Conservation (phyloP, 75 land plant genomes). For the Selaginella tamariscina region DNA sequence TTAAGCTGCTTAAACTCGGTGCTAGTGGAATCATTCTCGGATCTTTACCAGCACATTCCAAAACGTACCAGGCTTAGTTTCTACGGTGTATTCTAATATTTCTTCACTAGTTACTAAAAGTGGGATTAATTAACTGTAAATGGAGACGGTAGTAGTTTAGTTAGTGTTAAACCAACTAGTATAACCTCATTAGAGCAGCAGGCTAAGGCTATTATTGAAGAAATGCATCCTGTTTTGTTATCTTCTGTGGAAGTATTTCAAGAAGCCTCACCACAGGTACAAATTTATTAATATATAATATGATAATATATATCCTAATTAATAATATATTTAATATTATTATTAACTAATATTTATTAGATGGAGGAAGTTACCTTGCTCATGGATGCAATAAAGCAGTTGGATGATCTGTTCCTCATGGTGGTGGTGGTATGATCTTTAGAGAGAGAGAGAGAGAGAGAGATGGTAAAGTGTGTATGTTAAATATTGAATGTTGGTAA, state of each 20-base stretch:
- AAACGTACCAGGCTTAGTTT: background rate
- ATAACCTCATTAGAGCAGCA: constrained; percentile 20
- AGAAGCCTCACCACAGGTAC: constrained; percentile 84
- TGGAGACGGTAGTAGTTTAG: background rate
- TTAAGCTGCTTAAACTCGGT: constrained; percentile 30
- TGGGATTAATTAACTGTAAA: background rate
- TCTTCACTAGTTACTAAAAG: background rate
- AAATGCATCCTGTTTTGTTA: constrained; percentile 41
- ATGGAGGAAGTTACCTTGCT: constrained; percentile 91
- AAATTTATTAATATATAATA: constrained; percentile 28
- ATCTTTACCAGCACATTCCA: background rate
- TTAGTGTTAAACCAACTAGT: background rate
- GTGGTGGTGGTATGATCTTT: constrained; percentile 95
- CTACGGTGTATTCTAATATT: background rate
- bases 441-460: background rate
- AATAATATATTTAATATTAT: no score
- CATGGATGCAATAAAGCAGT: constrained; percentile 67
- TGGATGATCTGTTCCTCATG: constrained; percentile 79
- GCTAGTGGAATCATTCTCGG: constrained; percentile 59
- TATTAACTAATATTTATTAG: constrained; percentile 28
- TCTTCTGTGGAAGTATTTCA: constrained; percentile 45
- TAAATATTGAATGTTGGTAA: constrained; percentile 4
- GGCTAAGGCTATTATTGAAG: constrained; percentile 47
- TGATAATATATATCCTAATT: constrained; percentile 2
- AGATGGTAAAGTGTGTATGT: constrained; percentile 5